Conservation (phyloP, 2,329 filamentous ascomycete genomes). For the Beauveria pseudobassiana region DNA sequence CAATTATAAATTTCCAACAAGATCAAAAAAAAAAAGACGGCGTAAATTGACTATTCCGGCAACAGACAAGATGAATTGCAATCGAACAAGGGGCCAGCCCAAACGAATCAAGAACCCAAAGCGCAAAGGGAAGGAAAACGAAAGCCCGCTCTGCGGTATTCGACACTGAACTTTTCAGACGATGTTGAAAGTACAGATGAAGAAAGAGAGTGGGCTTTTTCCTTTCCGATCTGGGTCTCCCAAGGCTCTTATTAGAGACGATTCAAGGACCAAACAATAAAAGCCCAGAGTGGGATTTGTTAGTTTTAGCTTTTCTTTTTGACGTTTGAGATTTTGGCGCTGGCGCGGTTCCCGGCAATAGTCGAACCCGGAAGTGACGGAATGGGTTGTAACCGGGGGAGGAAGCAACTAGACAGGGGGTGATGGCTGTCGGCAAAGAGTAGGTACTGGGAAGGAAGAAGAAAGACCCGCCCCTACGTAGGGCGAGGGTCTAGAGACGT, state of each 20-base stretch:
- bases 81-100: constrained; percentile 11
- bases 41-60: not conserved
- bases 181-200: constrained; percentile 8
- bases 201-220: constrained; percentile 6
- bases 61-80: not conserved
- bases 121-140: not conserved
- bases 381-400: not conserved
- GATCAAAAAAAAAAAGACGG: not conserved
- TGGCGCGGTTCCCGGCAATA: not conserved
- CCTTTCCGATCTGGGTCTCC: not conserved
- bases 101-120: constrained; percentile 2
- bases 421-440: not conserved
- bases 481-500: not conserved
- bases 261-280: not conserved
- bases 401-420: no score
- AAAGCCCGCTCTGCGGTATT: constrained; percentile 7
- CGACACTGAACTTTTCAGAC: constrained; percentile 5
- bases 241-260: constrained; percentile 4
- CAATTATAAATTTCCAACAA: not conserved
- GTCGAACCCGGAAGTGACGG: not conserved
- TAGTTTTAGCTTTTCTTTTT: not conserved
- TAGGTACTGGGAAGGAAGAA: not conserved
- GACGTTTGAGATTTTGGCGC: constrained; percentile 2
- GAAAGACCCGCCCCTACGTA: not conserved
- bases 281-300: no score